Evolutionary conservation across 768 basidiomycete species (phyloP).

Genomic region (Hygrocybe coccinea): DNA sequence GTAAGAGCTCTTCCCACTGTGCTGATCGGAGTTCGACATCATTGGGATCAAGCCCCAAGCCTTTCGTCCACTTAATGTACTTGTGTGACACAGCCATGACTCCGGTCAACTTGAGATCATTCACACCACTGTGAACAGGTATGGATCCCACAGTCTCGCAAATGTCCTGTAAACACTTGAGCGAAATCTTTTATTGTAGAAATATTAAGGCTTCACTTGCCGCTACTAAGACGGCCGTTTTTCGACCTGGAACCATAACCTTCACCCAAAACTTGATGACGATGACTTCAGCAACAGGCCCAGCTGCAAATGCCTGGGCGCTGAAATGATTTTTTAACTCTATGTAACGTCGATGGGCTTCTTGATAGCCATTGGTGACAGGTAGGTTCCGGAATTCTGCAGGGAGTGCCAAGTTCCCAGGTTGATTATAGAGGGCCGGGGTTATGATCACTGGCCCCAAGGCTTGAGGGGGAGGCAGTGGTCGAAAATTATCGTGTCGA

Average conservation of each 20-base stretch:
- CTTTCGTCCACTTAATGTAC: slow-evolving; percentile 2
- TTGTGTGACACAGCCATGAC: slow-evolving; percentile 11
- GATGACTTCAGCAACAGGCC: background rate
- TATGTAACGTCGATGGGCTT: background rate
- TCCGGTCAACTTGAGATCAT: slow-evolving; percentile 13
- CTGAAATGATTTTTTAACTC: background rate
- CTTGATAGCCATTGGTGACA: background rate
- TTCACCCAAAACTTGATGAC: background rate
- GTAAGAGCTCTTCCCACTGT: background rate
- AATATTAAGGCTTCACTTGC: background rate
- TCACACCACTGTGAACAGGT: slow-evolving; percentile 22
- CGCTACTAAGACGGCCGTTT: background rate
- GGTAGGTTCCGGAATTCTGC: background rate
- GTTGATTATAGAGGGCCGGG: background rate
- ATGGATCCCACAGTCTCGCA: slow-evolving; percentile 7
- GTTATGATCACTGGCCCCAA: background rate
- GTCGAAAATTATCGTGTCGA: too few relatives aligned
- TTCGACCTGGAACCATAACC: background rate
- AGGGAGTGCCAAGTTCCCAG: background rate
- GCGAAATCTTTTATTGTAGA: background rate
- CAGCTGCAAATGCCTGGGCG: background rate
- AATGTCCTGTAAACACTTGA: background rate
- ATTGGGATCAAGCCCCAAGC: background rate
- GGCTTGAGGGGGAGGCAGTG: background rate
- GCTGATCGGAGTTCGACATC: background rate